Evolutionary conservation across 768 basidiomycete genomes (phyloP).

Genomic region (Tubosaeta sp.): DNA sequence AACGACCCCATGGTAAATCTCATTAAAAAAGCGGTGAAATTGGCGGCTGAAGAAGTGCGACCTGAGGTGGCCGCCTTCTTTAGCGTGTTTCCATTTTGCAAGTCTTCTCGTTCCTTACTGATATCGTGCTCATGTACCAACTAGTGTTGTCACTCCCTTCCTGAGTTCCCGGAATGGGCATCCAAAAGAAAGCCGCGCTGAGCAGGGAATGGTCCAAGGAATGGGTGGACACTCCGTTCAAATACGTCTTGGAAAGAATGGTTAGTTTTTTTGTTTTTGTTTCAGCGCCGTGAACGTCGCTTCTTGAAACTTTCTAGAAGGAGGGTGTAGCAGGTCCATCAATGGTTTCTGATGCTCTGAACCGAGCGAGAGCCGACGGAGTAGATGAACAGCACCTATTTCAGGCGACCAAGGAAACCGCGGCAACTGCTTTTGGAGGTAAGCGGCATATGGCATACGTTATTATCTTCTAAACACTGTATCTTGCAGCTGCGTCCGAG

Average conservation of each 20-base stretch:
- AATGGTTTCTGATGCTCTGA: slow-evolving; percentile 15
- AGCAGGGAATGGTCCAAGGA: slow-evolving; percentile 14
- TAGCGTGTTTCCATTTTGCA: slow-evolving; percentile 5
- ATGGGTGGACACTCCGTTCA: slow-evolving; percentile 12
- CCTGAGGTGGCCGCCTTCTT: slow-evolving; percentile 16
- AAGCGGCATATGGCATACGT: not conserved
- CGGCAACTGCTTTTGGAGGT: slow-evolving; percentile 21
- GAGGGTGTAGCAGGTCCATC: slow-evolving; percentile 8
- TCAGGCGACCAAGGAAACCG: slow-evolving; percentile 16
- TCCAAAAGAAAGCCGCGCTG: slow-evolving; percentile 23
- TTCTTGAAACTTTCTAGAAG: not conserved
- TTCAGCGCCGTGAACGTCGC: not conserved
- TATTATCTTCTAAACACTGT: not conserved
- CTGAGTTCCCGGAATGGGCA: slow-evolving; percentile 29
- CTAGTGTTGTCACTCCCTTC: slow-evolving; percentile 22
- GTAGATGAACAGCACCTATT: not conserved
- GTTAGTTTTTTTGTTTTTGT: slow-evolving; percentile 1
- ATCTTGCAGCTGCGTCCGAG: slow-evolving; percentile 14
- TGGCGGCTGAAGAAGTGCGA: slow-evolving; percentile 10
- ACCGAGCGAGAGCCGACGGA: not conserved
- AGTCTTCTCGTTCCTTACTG: not conserved
- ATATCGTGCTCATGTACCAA: slow-evolving; percentile 10
- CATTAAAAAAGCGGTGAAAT: not conserved
- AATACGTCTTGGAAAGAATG: slow-evolving; percentile 9
- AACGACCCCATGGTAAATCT: not conserved